Evolutionary conservation across 2,329 filamentous ascomycete genomes (phyloP).

Genomic region (Pestalotiopsis sp.): DNA sequence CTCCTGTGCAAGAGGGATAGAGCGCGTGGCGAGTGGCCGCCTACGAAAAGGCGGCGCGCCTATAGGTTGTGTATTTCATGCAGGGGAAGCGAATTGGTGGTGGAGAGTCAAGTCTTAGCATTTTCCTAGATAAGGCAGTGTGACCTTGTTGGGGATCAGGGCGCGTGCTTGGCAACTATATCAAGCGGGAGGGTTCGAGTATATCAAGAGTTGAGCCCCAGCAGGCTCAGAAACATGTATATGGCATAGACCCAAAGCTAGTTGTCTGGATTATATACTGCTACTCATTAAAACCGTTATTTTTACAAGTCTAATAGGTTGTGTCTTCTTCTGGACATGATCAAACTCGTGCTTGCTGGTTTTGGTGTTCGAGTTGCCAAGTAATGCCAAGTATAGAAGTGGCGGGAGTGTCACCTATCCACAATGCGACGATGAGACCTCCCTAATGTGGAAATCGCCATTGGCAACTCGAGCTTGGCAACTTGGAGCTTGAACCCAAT

Average conservation of each 20-base stretch:
- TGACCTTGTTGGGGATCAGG: background rate
- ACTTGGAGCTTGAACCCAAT: background rate
- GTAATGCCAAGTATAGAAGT: slow-evolving; percentile 10
- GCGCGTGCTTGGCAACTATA: slow-evolving; percentile 6
- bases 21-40: background rate
- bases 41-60: background rate
- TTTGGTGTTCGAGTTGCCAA: slow-evolving; percentile 7
- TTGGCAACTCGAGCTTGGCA: slow-evolving; percentile 4
- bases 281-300: background rate
- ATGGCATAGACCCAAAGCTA: too few species aligned
- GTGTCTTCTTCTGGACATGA: background rate
- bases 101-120: slow-evolving; percentile 7
- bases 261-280: background rate
- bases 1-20: background rate
- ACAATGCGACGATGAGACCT: slow-evolving; percentile 6
- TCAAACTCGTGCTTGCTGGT: background rate
- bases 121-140: slow-evolving; percentile 7
- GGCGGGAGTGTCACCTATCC: background rate
- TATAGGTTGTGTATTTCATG: background rate
- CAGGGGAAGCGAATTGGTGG: slow-evolving; percentile 2
- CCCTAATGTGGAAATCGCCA: slow-evolving; percentile 6
- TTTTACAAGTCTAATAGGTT: background rate
- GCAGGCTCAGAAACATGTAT: background rate
- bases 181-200: background rate
- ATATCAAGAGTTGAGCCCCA: background rate